These are phyloP conservation scores for Epichloe sylvatica DNA, from an alignment of 2,329 filamentous ascomycete species.

Conservation along the genomic window DNA sequence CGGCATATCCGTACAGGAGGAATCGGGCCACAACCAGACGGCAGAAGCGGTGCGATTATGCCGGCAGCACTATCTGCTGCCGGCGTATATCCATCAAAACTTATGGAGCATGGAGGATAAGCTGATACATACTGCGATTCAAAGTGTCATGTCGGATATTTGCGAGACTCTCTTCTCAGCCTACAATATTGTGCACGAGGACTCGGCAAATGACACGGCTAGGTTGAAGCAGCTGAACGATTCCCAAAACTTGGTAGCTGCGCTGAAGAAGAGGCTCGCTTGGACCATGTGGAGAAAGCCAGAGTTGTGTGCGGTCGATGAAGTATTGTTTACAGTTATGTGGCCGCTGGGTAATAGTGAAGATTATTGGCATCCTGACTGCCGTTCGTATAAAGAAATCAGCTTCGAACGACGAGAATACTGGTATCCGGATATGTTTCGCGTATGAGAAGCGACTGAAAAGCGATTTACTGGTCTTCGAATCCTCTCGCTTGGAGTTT, in stretches of 20 bases:
- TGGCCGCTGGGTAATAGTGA: constrained; percentile 44
- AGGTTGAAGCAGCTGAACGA: background rate
- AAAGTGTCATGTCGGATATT: constrained; percentile 23
- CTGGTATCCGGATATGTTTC: constrained; percentile 9
- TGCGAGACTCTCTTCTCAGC: constrained; percentile 20
- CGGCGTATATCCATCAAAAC: constrained; percentile 11
- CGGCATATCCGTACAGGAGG: constrained; percentile 8
- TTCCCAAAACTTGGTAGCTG: background rate
- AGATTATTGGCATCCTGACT: constrained; percentile 33
- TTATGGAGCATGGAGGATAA: constrained; percentile 27
- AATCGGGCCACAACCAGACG: constrained; percentile 14
- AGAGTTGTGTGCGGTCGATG: constrained; percentile 34
- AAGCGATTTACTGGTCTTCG: background rate
- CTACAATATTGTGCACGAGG: background rate
- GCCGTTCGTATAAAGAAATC: constrained; percentile 16
- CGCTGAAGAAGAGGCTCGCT: constrained; percentile 33
- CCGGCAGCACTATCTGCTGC: constrained; percentile 28
- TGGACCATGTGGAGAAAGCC: constrained; percentile 50
- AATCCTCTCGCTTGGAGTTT: too few species aligned
- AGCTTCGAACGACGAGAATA: constrained; percentile 9
- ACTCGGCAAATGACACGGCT: background rate
- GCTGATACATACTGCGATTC: constrained; percentile 30
- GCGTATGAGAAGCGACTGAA: background rate
- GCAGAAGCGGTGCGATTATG: constrained; percentile 31
- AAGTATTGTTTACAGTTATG: constrained; percentile 49